Evolutionary conservation across 805 yeast genomes (phyloP), one percentile per base, ranked within the genome.

Genomic region (Saccharomyces jurei): DNA sequence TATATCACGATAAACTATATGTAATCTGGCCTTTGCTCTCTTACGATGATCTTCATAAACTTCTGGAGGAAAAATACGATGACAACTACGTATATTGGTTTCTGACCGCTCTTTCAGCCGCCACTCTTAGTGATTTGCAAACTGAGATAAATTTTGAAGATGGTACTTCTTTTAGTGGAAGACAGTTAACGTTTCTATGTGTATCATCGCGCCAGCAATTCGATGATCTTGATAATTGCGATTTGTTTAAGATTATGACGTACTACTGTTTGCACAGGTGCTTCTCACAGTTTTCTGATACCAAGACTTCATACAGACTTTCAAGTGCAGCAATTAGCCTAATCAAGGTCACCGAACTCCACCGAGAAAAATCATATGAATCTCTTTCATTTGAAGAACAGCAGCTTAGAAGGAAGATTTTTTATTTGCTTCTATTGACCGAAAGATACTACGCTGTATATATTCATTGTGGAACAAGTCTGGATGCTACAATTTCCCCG

Each of bases 131-230:
- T n/a, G 98, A 94, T 64, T 75, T 94, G 50, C 75, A 78, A 30
- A 80, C 78, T 27, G 91, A 94, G 14, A 89, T 94, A 47, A 85
- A 81, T 36, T 64, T 82, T 75, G 80, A 94, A n/a, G 86, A 89
- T 0, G 81, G 90, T 64, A 90, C 90, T 68, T 66, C 72, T 0
- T 77, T 99, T 54, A 84, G 94, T n/a, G 98, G 41, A 36, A 36
- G 41, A n/a, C 6, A 36, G 41, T 14, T 36, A 6, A 6, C 22
- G 8, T 36, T 98, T 4, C 96, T 94, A 0, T 94, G 99, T 67
- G 77, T 94, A 13, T 99, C 94, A 68, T 92, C 98, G 0, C 94
- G 99, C 68, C 99, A 94, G 69, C 77, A 96, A 0, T 90, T 88
- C 75, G 97, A 98, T 0, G 96, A 36, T 36, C 41, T 36, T 10